Evolutionary conservation across 148 eudicot species (phyloP), one percentile per base, ranked within the genome.

Genomic region (Selenicereus undatus): DNA sequence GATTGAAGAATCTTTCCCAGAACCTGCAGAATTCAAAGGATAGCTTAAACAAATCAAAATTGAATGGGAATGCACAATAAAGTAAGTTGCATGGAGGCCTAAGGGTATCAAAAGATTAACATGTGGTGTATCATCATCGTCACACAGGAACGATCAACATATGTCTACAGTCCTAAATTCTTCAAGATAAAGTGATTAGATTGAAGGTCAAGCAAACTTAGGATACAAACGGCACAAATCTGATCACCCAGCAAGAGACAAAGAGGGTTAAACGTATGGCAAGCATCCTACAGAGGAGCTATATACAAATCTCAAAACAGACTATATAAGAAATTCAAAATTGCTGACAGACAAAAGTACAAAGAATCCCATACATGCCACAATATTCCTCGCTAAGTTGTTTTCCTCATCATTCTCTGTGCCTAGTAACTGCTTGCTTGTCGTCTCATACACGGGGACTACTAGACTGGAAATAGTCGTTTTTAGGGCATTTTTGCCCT

Each of bases 1-100:
- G 85, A 32, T 93, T 93, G 26, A 91, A 91, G 86, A 91, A 93
- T 60, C 87, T 93, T 88, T 93, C 97, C 98, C 98, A 95, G 84
- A 95, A 95, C 88, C 97, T 94, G 90, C 87, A 91, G 79, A 11
- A 58, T 54, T 32, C 80, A 75, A 24, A 64, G 14, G 43, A 42
- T 42, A 68, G 36, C 70, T 79, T 29, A 50, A 45, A 54, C 27
- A 56, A 39, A 82, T 50, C 73, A 73, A 77, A 65, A 65, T 24
- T n/a, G 30, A 65, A 26, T 65, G 70, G 3, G 9, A 24, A 60
- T n/a, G 66, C 66, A 60, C 66, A 60, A 60, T 4, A 16, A 60
- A 60, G 26, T 60, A 43, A 84, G 83, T 18, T 79, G 70, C 12
- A 36, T 16, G 32, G 9, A 52, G 73, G 43, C 22, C n/a, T 74